These are phyloP conservation scores for Syncephalis plumigaleata DNA, from an alignment of 371 early-diverging fungal species.

Conservation along the genomic window DNA sequence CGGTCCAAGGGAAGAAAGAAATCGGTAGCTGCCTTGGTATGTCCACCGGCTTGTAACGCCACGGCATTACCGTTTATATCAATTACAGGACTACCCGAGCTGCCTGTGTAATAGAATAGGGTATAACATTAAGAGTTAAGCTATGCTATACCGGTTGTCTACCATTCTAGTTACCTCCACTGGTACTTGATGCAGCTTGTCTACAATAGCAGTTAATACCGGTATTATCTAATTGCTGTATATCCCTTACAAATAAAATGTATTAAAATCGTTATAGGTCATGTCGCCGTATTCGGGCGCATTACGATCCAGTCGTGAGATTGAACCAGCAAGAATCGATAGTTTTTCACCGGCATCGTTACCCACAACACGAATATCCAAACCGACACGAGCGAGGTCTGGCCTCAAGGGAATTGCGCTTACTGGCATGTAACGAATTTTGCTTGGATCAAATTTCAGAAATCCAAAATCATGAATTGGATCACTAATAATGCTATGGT, in stretches of 20 bases:
- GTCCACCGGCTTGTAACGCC: conserved; percentile 76
- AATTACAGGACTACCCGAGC: conserved; percentile 81
- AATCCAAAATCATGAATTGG: conserved; percentile 86
- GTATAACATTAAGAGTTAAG: neutral
- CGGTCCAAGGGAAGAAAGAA: conserved; percentile 84
- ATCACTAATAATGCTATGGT: conserved; percentile 20
- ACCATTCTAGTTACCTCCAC: too few species aligned
- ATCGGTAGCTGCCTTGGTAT: conserved; percentile 66
- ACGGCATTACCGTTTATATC: conserved; percentile 88
- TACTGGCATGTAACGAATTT: conserved; percentile 52
- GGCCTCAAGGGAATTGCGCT: conserved; percentile 50
- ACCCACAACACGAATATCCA: conserved; percentile 68
- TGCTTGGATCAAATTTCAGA: conserved; percentile 60
- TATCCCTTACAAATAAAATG: conserved; percentile 8
- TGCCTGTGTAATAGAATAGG: conserved; percentile 6
- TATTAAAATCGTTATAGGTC: conserved; percentile 39
- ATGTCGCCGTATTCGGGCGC: conserved; percentile 53
- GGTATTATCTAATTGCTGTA: too few species aligned
- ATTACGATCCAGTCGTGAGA: conserved; percentile 56
- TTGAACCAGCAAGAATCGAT: conserved; percentile 52
- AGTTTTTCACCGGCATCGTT: conserved; percentile 75
- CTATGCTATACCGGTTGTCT: neutral
- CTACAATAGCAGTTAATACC: neutral
- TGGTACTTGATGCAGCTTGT: conserved; percentile 61
- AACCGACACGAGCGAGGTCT: conserved; percentile 50